These are phyloP conservation scores for Aureoboletus auriporus DNA, from an alignment of 768 basidiomycete genomes.

Conservation along the genomic window DNA sequence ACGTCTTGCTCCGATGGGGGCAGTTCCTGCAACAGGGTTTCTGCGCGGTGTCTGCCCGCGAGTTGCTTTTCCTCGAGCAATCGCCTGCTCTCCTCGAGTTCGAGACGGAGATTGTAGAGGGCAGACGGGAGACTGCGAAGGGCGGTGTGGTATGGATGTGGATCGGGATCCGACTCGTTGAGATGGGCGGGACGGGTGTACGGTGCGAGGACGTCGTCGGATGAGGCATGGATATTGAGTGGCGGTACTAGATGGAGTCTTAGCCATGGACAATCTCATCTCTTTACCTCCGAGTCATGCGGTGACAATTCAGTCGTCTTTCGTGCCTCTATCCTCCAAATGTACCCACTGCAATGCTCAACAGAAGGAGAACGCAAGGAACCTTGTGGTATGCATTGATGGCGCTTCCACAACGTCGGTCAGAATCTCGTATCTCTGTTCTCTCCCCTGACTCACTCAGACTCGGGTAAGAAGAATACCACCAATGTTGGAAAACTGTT, in stretches of 20 bases:
- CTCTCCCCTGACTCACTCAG: too few relatives aligned
- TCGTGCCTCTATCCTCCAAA: too few relatives aligned
- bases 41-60: constrained; percentile 47
- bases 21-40: constrained; percentile 55
- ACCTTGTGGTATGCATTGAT: constrained; percentile 1
- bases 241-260: too few relatives aligned
- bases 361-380: not conserved
- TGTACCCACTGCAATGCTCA: not conserved
- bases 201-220: too few relatives aligned
- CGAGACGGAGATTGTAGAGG: constrained; percentile 49
- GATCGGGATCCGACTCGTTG: constrained; percentile 37
- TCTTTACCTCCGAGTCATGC: too few relatives aligned
- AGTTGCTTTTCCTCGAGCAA: constrained; percentile 57
- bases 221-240: too few relatives aligned
- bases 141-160: constrained; percentile 62
- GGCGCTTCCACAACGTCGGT: not conserved
- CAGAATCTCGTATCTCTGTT: not conserved
- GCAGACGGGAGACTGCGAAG: constrained; percentile 69
- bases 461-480: too few relatives aligned
- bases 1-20: constrained; percentile 60
- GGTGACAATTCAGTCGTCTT: too few relatives aligned
- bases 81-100: constrained; percentile 59
- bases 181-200: too few relatives aligned
- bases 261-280: too few relatives aligned
- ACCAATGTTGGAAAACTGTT: too few relatives aligned